These are phyloP conservation scores for Proliferodiscus dingleyae DNA, from an alignment of 2,329 filamentous ascomycete species.

Conservation along the genomic window DNA sequence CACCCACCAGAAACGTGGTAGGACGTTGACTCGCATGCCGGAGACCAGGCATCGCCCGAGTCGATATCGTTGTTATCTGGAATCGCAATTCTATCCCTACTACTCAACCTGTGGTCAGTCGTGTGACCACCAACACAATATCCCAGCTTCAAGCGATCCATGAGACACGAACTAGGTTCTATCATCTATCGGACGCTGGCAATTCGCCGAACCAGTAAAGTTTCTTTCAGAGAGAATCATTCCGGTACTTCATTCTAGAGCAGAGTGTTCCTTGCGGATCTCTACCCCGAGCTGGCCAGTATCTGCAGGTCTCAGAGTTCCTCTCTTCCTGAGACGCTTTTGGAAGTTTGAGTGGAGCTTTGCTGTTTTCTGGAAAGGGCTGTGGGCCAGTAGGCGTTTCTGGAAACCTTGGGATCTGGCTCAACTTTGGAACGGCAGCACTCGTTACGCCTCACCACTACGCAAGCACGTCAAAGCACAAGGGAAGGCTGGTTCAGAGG, in stretches of 20 bases:
- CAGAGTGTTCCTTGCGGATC: conserved; percentile 14
- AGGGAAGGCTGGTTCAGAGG: background rate
- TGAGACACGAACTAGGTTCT: conserved; percentile 4
- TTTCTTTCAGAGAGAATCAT: conserved; percentile 1
- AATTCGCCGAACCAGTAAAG: background rate
- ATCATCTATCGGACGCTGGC: conserved; percentile 2
- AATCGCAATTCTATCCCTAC: background rate
- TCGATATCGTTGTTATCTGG: background rate
- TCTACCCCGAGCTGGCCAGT: conserved; percentile 12
- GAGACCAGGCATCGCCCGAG: conserved; percentile 3
- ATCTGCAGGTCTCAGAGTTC: conserved; percentile 13
- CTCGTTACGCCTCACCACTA: background rate
- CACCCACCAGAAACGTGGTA: conserved; percentile 11
- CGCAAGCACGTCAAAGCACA: background rate
- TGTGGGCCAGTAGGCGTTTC: conserved; percentile 6
- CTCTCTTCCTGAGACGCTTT: conserved; percentile 3
- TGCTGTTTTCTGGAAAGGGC: conserved; percentile 18
- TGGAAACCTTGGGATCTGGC: conserved; percentile 1
- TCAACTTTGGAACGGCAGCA: conserved; percentile 14
- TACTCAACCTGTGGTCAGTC: background rate
- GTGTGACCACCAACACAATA: conserved; percentile 1
- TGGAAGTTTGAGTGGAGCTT: background rate
- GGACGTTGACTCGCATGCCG: conserved; percentile 11
- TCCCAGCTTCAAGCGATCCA: conserved; percentile 21
- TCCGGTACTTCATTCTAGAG: conserved; percentile 11